Evolutionary conservation across 2,329 filamentous ascomycete species (phyloP), one percentile per base, ranked within the genome.

Genomic region (Ophiostoma montium): DNA sequence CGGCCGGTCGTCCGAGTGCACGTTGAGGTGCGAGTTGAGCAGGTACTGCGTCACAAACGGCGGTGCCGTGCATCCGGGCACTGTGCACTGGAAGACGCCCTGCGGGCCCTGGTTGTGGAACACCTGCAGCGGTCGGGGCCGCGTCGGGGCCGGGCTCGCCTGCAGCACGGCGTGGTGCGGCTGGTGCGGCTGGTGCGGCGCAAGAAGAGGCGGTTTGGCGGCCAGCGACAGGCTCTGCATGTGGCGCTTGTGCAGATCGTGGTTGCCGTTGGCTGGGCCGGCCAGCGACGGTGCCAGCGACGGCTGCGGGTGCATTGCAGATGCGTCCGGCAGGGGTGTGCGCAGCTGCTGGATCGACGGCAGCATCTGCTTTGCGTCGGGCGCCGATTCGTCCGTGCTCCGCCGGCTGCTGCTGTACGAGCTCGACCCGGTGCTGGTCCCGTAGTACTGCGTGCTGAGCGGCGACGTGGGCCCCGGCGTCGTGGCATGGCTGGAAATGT

Each of bases 31-130:
- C 1, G 85, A 90, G 62, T 87, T 90, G 19, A 90, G 68, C 10
- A 90, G 70, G 65, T 81, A 81, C 57, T 81, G 78, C 0, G 86
- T 92, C 58, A 86, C 82, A 56, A 92, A 92, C 0, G 86, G 80
- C 30, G 71, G 65, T 2, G 85, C 84, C 35, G 63, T 84, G 61
- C 86, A 92, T 9, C 80, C 82, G 8, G 70, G 57, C 46, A 68
- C 67, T 57, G 64, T 70, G 61, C 84, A 89, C 42, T 74, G 65
- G 59, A 75, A 84, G 4, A 65, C 65, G 18, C 71, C 75, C 46
- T 66, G 10, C 23, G 4, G 23, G 5, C 23, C 23, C 23, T 27
- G 23, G 23, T 27, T 27, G 5, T 27, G 23, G 23, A 16, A 3
- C 35, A 16, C 10, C 35, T 48, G 46, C 5, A 11, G 13, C 9